Conservation (phyloP, 2,329 filamentous ascomycete species). For the Colletotrichum tropicicola region DNA sequence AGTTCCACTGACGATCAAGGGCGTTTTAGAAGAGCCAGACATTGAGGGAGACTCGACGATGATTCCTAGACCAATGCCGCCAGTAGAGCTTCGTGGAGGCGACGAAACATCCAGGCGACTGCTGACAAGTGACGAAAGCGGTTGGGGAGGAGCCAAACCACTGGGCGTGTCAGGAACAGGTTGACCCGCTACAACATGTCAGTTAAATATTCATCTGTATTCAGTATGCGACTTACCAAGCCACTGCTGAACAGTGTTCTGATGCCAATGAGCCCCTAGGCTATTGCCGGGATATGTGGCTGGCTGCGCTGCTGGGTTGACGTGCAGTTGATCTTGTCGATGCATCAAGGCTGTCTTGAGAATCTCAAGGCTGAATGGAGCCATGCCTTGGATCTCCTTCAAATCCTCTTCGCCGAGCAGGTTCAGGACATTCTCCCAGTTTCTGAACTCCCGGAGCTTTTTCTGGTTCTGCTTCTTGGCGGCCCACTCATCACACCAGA, state of each 20-base stretch:
- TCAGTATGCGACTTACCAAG: slow-evolving; percentile 40
- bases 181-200: slow-evolving; percentile 1
- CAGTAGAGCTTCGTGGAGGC: background rate
- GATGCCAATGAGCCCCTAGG: slow-evolving; percentile 36
- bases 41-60: background rate
- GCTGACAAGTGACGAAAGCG: too few relatives aligned
- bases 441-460: slow-evolving; percentile 41
- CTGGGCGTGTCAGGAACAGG: background rate
- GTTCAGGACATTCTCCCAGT: slow-evolving; percentile 35
- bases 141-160: too few relatives aligned
- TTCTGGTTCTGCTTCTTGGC: slow-evolving; percentile 37
- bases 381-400: slow-evolving; percentile 38
- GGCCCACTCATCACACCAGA: slow-evolving; percentile 50
- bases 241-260: slow-evolving; percentile 44
- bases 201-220: background rate
- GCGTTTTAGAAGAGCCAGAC: background rate
- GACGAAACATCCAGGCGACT: background rate
- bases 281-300: slow-evolving; percentile 30
- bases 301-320: background rate
- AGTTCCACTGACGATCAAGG: slow-evolving; percentile 1
- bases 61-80: background rate
- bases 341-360: slow-evolving; percentile 43
- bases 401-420: slow-evolving; percentile 40
- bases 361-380: slow-evolving; percentile 39
- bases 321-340: slow-evolving; percentile 38